Evolutionary conservation across 768 basidiomycete species (phyloP).

Genomic region (Boletales sp.): DNA sequence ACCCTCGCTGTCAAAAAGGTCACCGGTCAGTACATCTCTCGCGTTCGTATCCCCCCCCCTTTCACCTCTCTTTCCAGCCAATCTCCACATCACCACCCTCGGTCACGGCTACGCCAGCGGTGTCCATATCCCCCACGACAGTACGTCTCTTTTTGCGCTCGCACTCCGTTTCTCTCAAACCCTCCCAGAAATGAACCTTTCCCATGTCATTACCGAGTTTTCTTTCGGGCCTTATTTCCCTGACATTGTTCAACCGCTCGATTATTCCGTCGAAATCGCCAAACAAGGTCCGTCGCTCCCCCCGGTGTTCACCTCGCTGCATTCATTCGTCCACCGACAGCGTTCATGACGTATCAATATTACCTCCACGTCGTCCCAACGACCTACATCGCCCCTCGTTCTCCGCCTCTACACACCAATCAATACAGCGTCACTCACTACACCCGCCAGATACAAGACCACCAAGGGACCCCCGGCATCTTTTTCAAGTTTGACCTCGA

Average conservation of each 20-base stretch:
- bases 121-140: constrained; percentile 81
- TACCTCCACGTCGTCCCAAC: constrained; percentile 96
- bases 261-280: constrained; percentile 80
- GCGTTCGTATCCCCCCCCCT: neutral
- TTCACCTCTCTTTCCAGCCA: constrained; percentile 45
- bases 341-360: constrained; percentile 90
- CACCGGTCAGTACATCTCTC: constrained; percentile 50
- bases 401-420: constrained; percentile 61
- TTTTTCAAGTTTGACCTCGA: constrained; percentile 99
- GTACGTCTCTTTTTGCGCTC: constrained; percentile 44
- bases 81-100: constrained; percentile 90
- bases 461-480: constrained; percentile 84
- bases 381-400: constrained; percentile 78
- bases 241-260: constrained; percentile 90
- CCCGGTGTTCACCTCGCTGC: accelerated
- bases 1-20: constrained; percentile 83
- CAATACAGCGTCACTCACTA: constrained; percentile 98
- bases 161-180: neutral
- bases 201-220: constrained; percentile 94
- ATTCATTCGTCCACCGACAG: constrained; percentile 35
- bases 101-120: constrained; percentile 91
- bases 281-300: constrained; percentile 47
- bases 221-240: constrained; percentile 97
- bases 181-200: constrained; percentile 85
- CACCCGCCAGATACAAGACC: constrained; percentile 67